These are phyloP conservation scores for Cyberlindnera saturnus DNA, from an alignment of 805 yeast species.

Conservation along the genomic window DNA sequence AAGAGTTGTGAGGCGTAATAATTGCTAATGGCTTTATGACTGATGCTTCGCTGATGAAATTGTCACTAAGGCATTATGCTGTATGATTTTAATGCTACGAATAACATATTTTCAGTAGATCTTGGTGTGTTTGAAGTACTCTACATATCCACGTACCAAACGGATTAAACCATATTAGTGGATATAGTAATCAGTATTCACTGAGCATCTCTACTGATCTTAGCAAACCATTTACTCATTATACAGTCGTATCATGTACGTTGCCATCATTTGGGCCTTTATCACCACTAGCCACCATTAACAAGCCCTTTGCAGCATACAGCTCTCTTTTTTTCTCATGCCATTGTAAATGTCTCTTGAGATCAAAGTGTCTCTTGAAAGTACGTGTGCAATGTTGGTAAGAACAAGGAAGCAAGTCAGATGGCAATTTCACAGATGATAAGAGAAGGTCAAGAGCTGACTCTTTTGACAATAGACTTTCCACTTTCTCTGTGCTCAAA, in stretches of 20 bases:
- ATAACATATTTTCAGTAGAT: no score
- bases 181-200: no score
- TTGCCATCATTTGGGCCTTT: neutral
- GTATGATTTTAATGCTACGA: no score
- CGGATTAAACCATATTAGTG: no score
- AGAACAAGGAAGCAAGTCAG: conserved; percentile 38
- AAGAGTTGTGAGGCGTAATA: no score
- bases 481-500: conserved; percentile 18
- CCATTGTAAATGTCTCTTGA: conserved; percentile 47
- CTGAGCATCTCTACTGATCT: no score
- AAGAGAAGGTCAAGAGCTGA: conserved; percentile 26
- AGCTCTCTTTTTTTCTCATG: conserved; percentile 30
- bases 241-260: neutral
- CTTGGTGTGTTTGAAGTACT: no score
- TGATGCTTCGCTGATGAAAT: no score
- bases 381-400: conserved; percentile 45
- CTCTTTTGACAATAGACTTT: conserved; percentile 22
- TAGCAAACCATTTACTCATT: no score
- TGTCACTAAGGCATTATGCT: no score
- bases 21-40: no score
- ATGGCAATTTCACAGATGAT: conserved; percentile 26
- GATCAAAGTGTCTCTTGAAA: conserved; percentile 44
- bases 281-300: conserved; percentile 3
- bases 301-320: conserved; percentile 7
- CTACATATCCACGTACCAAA: no score